These are phyloP conservation scores for Cutaneotrichosporon spelunceum DNA, from an alignment of 1,284 basidiomycete genomes.

Conservation along the genomic window DNA sequence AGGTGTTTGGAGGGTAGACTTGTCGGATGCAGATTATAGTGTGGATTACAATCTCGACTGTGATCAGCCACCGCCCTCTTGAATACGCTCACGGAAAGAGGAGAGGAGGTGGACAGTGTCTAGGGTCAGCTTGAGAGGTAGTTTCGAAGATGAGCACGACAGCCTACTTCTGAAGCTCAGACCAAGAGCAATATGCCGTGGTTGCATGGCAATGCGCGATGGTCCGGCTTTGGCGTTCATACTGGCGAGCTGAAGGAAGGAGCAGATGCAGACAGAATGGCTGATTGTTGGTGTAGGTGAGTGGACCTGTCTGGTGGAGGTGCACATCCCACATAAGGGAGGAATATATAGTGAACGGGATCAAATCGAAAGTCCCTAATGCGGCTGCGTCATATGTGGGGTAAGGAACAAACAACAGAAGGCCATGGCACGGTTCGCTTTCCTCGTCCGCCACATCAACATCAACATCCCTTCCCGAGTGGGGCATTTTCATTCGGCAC, in stretches of 20 bases:
- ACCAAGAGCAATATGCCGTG: background rate
- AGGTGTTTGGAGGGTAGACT: conserved; percentile 83
- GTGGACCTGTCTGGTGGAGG: conserved; percentile 7
- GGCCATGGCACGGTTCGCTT: background rate
- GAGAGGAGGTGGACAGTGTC: conserved; percentile 43
- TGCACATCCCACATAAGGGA: background rate
- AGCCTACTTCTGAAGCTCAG: conserved; percentile 17
- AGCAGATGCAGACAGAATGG: background rate
- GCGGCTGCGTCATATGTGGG: no score
- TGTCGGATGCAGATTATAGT: conserved; percentile 84
- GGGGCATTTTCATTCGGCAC: background rate
- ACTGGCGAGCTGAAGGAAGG: background rate
- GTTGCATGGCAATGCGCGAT: background rate
- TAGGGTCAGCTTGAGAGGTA: conserved; percentile 13
- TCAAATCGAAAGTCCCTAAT: conserved; percentile 1
- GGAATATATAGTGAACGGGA: background rate
- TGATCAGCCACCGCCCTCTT: background rate
- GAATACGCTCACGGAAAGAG: conserved; percentile 39
- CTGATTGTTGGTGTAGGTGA: background rate
- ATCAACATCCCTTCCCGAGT: background rate
- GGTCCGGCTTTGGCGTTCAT: conserved; percentile 11
- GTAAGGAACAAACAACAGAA: conserved; percentile 14
- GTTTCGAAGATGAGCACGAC: background rate
- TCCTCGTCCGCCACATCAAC: conserved; percentile 1
- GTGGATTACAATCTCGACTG: conserved; percentile 90